Evolutionary conservation across 78 protist species (phyloP), one percentile per base, ranked within the genome.

Genomic region (Protostelium mycophagum): DNA sequence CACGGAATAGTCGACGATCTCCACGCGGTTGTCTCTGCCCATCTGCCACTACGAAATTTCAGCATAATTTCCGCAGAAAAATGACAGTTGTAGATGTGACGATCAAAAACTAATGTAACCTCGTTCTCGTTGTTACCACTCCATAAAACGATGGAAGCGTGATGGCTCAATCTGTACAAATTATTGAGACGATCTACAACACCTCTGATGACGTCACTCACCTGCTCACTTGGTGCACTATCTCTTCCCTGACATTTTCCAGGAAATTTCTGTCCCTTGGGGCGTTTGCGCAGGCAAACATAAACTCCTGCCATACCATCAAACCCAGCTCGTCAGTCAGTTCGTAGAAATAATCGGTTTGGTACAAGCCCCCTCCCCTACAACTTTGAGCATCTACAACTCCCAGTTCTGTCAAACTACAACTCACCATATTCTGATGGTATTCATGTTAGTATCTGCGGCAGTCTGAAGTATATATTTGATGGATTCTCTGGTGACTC

Each of bases 51-150:
- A n/a, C n/a, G n/a, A n/a, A n/a, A n/a, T n/a, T n/a, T n/a, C n/a
- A n/a, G n/a, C n/a, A n/a, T n/a, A n/a, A n/a, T n/a, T n/a, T n/a
- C 63, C 1, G 85, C 83, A 88, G 94, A 96, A 9, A 91, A 37
- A 1, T 84, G 83, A 1, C 89, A 86, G 73, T 84, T 84, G 1
- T 63, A 83, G 34, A 90, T 51, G 73, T 36, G 36, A 92, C 92
- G 1, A 88, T 85, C 90, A 95, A 5, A 51, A 16, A 5, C 73
- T 5, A 51, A 51, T 5, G 73, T 16, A 16, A 51, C 95, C 73
- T 97, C 98, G 94, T 91, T 94, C 73, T 97, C 98, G 87, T 97
- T 97, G 92, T 96, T 97, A 37, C 97, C 98, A 85, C 96, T 84
- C 95, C 96, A 97, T 1, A 96, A 36, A 23, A 92, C 85, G 38